Evolutionary conservation across 225 moss, liverwort and hornwort species (phyloP), one percentile per base, ranked within the genome.

Genomic region (Rhytidiadelphus loreus): DNA sequence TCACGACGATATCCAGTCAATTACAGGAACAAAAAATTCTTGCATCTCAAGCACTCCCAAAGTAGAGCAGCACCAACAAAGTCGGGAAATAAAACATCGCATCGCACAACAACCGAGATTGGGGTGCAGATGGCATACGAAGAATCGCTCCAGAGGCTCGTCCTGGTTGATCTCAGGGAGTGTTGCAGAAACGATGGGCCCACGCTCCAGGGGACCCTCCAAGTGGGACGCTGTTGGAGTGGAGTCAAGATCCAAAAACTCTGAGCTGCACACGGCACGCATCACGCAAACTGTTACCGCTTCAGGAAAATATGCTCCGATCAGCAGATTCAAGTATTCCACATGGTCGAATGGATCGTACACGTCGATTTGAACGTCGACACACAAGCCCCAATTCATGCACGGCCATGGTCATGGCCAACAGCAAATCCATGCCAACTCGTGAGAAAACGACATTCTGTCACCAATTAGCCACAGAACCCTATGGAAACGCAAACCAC

Each of bases 151-250:
- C 87, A 97, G 87, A 41, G 96, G 93, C 91, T 99, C 98, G 37
- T 98, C 97, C 84, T 91, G 91, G 68, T 83, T 90, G 62, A 93
- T 88, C 88, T 97, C 98, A 46, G 96, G 91, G 53, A 93, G 86
- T 20, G 93, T 85, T 63, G 96, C 89, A 69, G 94, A 78, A 73
- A 91, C 80, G 69, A 94, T 90, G 52, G 95, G 89, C 30, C 93
- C 92, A 30, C 96, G 98, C 89, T 97, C 98, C 90, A 99, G 86
- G 18, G 98, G 93, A 83, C 97, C 98, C 90, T 99, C 98, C 78
- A 96, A 92, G 71, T 96, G 93, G 43, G 97, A 94, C 85, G 98
- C 91, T 82, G 96, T 94, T 11, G 95, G 97, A 53, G 95, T 93
- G 72, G 95, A 92, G 90, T 99, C 98, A 20, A 97, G 95, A 64